These are phyloP conservation scores for Claviceps sp. DNA, from an alignment of 2,329 filamentous ascomycete genomes.

Conservation along the genomic window DNA sequence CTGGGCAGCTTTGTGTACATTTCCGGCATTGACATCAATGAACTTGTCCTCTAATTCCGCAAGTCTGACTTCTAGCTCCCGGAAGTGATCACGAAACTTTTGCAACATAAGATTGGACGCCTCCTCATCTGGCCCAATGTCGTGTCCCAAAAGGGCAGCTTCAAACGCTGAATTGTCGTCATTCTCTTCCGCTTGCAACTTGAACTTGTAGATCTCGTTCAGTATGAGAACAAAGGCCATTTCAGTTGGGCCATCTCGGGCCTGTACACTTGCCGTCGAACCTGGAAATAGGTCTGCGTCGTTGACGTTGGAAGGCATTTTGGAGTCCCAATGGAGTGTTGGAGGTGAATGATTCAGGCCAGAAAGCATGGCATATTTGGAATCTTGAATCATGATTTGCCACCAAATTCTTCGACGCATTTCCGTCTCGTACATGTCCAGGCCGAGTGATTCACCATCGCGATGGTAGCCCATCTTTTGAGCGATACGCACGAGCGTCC, in stretches of 20 bases:
- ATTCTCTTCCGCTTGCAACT: conserved; percentile 29
- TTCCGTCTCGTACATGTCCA: conserved; percentile 51
- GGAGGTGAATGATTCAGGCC: conserved; percentile 40
- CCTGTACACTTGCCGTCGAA: conserved; percentile 35
- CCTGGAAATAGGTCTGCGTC: conserved; percentile 43
- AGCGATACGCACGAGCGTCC: conserved; percentile 48
- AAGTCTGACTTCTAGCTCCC: conserved; percentile 29
- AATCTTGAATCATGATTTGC: conserved; percentile 46
- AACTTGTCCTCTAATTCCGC: conserved; percentile 33
- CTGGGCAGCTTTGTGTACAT: conserved; percentile 37
- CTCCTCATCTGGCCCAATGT: conserved; percentile 18
- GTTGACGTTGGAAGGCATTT: conserved; percentile 42
- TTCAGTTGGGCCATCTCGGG: conserved; percentile 44
- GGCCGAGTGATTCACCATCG: conserved; percentile 41
- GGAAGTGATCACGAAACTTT: conserved; percentile 28
- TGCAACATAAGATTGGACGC: conserved; percentile 4
- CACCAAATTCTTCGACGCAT: conserved; percentile 57
- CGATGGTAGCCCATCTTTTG: conserved; percentile 55
- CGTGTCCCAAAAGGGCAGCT: conserved; percentile 32
- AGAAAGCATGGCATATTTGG: conserved; percentile 42
- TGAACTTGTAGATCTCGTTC: conserved; percentile 36
- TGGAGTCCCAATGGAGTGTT: conserved; percentile 42
- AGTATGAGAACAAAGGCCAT: conserved; percentile 44
- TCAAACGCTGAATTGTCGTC: conserved; percentile 34
- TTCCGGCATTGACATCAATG: conserved; percentile 37